A percentile compares a stretch with the other conserved stretches of the same genome.
Conservation (phyloP, 371 early-diverging fungal species). For the Apophysomyces trapeziformis region DNA sequence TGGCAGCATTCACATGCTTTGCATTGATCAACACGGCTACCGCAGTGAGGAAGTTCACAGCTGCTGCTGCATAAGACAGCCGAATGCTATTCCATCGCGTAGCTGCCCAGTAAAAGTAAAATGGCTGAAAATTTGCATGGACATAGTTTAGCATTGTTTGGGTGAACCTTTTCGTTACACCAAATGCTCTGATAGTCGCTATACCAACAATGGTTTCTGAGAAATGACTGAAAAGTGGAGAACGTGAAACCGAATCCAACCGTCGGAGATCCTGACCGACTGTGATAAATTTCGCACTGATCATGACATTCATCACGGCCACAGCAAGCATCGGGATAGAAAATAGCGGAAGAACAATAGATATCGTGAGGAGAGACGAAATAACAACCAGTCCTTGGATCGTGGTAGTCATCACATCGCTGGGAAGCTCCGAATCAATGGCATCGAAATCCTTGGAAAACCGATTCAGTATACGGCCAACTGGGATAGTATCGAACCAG, state of each 20-base stretch:
- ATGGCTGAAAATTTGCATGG: slow-evolving; percentile 72
- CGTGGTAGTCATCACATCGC: slow-evolving; percentile 55
- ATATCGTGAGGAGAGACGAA: slow-evolving; percentile 66
- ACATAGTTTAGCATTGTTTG: slow-evolving; percentile 56
- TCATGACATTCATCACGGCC: slow-evolving; percentile 48
- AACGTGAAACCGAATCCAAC: slow-evolving; percentile 74
- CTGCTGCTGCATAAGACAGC: slow-evolving; percentile 66
- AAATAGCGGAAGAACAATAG: slow-evolving; percentile 64
- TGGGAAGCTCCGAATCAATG: slow-evolving; percentile 51
- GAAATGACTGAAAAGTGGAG: slow-evolving; percentile 81
- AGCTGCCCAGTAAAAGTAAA: slow-evolving; percentile 72
- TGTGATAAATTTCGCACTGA: slow-evolving; percentile 68
- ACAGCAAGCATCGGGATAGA: slow-evolving; percentile 45
- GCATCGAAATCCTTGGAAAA: slow-evolving; percentile 64
- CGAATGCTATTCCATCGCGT: slow-evolving; percentile 87
- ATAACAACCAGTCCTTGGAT: slow-evolving; percentile 56
- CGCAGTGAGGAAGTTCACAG: slow-evolving; percentile 65
- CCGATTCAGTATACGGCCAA: slow-evolving; percentile 88
- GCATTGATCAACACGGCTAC: slow-evolving; percentile 47
- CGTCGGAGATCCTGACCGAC: slow-evolving; percentile 82
- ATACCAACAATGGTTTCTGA: slow-evolving; percentile 71
- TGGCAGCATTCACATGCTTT: slow-evolving; percentile 63
- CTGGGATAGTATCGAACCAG: slow-evolving; percentile 90
- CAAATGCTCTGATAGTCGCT: slow-evolving; percentile 82
- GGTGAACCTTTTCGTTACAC: slow-evolving; percentile 62